Evolutionary conservation across 2,329 filamentous ascomycete genomes (phyloP).

Genomic region (Neofusicoccum sp.): DNA sequence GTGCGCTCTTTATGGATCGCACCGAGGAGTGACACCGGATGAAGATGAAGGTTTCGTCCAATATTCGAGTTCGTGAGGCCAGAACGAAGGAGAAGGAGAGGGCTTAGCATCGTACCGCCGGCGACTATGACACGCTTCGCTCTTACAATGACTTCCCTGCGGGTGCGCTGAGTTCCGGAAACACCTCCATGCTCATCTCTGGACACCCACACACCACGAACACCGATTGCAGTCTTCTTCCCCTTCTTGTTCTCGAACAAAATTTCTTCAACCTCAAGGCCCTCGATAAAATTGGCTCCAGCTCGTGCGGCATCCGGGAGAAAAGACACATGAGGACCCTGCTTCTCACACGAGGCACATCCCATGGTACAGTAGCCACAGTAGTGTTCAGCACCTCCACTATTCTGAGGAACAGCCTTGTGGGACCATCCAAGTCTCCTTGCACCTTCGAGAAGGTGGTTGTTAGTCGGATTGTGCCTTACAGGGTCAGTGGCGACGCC

Average conservation of each 20-base stretch:
- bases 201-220: slow-evolving; percentile 73
- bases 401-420: slow-evolving; percentile 74
- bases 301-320: slow-evolving; percentile 75
- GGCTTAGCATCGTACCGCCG: slow-evolving; percentile 72
- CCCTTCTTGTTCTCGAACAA: slow-evolving; percentile 61
- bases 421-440: slow-evolving; percentile 70
- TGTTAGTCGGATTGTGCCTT: slow-evolving; percentile 71
- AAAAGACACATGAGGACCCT: slow-evolving; percentile 73
- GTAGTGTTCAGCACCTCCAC: slow-evolving; percentile 68
- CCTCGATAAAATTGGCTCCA: slow-evolving; percentile 81
- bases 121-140: slow-evolving; percentile 81
- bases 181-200: slow-evolving; percentile 63
- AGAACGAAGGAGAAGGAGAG: slow-evolving; percentile 72
- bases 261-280: slow-evolving; percentile 69
- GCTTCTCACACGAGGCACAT: slow-evolving; percentile 68
- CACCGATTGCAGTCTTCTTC: slow-evolving; percentile 62
- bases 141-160: slow-evolving; percentile 66
- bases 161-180: slow-evolving; percentile 51
- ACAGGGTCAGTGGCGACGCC: slow-evolving; percentile 67
- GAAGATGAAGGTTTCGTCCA: slow-evolving; percentile 76
- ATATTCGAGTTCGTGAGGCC: slow-evolving; percentile 79
- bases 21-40: slow-evolving; percentile 61
- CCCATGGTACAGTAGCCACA: slow-evolving; percentile 64
- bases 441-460: slow-evolving; percentile 70
- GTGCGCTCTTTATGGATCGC: slow-evolving; percentile 69